Evolutionary conservation across 2,329 filamentous ascomycete species (phyloP), one percentile per base, ranked within the genome.

Genomic region (Colletotrichum lupini): DNA sequence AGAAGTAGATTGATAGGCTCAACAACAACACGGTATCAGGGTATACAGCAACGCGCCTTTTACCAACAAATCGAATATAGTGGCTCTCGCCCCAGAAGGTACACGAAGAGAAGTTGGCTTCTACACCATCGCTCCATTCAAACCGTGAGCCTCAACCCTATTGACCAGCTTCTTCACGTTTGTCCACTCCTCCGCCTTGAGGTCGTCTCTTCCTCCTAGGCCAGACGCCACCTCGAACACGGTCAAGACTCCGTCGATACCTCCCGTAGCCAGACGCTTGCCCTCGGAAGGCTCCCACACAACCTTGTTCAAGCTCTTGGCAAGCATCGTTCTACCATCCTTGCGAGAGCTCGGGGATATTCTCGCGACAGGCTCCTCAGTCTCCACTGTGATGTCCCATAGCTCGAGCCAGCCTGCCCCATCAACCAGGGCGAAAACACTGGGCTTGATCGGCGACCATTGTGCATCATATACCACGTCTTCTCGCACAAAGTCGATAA

Each of bases 381-480:
- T 95, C 82, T 98, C 95, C 24, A 95, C 89, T 14, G 94, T 96
- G 64, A 99, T 90, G 80, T 99, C 97, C 94, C 97, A 99, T 62
- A 99, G 88, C 83, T 99, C 97, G 22, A 99, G 87, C 82, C 92
- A 94, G 35, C 97, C 97, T 2, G 94, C 94, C 42, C 97, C 97
- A 78, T 99, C 97, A 2, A 98, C 97, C 24, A 97, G 91, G 1
- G 94, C 95, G 83, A 99, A 99, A 9, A 99, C 94, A 49, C 95
- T 95, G 0, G 97, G 97, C 81, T 97, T 96, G 76, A 97, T 90
- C 0, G 97, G 97, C 16, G 95, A 97, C 97, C 97, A 99, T 66
- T 92, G 93, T 3, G 95, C 95, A 81, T 98, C 96, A 84, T 99
- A 99, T 64, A 99, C 95, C 24, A 98, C 92, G 79, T 99, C 97